These are phyloP conservation scores for Debaryomyces sp. DNA, from an alignment of 1,139 yeast genomes.

Conservation along the genomic window DNA sequence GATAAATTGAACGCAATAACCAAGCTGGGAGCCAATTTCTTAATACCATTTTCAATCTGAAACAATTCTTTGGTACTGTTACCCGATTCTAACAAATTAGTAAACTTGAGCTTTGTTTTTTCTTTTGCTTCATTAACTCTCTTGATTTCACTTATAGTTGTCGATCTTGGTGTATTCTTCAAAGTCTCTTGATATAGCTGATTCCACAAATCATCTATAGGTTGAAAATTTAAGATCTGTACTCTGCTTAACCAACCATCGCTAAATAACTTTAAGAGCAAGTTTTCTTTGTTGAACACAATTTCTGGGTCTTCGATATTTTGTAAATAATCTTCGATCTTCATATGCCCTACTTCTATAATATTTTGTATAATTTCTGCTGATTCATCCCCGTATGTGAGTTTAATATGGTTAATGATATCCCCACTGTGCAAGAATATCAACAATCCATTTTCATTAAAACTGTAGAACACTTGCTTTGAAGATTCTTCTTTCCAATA, in stretches of 20 bases:
- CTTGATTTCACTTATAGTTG: constrained; percentile 61
- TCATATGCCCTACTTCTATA: constrained; percentile 63
- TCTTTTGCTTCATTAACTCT: constrained; percentile 67
- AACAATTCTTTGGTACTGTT: constrained; percentile 34
- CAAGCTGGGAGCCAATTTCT: constrained; percentile 48
- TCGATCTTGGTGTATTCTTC: constrained; percentile 50
- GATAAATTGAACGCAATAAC: constrained; percentile 66
- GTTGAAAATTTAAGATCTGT: constrained; percentile 47
- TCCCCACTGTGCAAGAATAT: constrained; percentile 77
- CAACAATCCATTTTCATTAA: constrained; percentile 66
- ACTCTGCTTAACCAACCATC: constrained; percentile 57
- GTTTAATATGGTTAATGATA: constrained; percentile 57
- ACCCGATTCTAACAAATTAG: constrained; percentile 37
- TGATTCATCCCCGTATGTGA: constrained; percentile 43
- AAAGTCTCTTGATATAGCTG: constrained; percentile 55
- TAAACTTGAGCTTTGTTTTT: constrained; percentile 51
- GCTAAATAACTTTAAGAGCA: constrained; percentile 48
- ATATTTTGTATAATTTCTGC: constrained; percentile 79
- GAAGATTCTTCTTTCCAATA: constrained; percentile 51
- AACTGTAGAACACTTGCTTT: constrained; percentile 53
- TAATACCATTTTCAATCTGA: constrained; percentile 33
- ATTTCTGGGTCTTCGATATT: constrained; percentile 32
- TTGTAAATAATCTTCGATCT: constrained; percentile 59
- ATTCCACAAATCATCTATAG: constrained; percentile 59
- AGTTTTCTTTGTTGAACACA: constrained; percentile 30